A percentile compares a stretch with the other conserved stretches of the same genome.
These are phyloP conservation scores for Candida sanyaensis DNA, from an alignment of 1,139 yeast genomes.

Conservation along the genomic window DNA sequence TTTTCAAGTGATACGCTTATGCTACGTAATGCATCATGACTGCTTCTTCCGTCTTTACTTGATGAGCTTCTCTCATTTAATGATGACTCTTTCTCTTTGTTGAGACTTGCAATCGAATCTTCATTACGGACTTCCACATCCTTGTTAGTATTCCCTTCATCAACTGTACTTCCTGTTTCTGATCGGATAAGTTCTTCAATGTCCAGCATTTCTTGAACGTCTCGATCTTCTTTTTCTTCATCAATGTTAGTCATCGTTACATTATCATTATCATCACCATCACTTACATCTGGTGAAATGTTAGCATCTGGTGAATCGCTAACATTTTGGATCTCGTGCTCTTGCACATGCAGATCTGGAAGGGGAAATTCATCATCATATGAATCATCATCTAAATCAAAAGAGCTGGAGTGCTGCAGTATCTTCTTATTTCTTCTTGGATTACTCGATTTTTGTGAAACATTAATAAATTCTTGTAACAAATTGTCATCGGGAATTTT, in stretches of 20 bases:
- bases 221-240: neutral
- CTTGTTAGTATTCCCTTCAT: neutral
- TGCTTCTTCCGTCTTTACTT: too few relatives aligned
- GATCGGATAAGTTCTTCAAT: slow-evolving; percentile 12
- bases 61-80: too few relatives aligned
- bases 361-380: neutral
- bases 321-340: too few relatives aligned
- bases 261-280: neutral
- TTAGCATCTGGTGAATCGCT: too few relatives aligned
- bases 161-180: slow-evolving; percentile 4
- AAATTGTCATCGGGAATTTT: slow-evolving; percentile 26
- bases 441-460: slow-evolving; percentile 9
- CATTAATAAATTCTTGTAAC: slow-evolving; percentile 21
- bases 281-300: too few relatives aligned
- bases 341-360: too few relatives aligned
- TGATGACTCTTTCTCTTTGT: too few relatives aligned
- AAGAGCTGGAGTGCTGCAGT: neutral
- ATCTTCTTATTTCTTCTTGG: neutral
- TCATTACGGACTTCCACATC: neutral
- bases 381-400: neutral
- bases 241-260: too few relatives aligned
- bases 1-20: too few relatives aligned
- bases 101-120: neutral
- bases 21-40: too few relatives aligned
- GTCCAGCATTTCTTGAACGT: neutral